Evolutionary conservation across 768 basidiomycete species (phyloP), one percentile per base, ranked within the genome.

Genomic region (Pisolithus albus): DNA sequence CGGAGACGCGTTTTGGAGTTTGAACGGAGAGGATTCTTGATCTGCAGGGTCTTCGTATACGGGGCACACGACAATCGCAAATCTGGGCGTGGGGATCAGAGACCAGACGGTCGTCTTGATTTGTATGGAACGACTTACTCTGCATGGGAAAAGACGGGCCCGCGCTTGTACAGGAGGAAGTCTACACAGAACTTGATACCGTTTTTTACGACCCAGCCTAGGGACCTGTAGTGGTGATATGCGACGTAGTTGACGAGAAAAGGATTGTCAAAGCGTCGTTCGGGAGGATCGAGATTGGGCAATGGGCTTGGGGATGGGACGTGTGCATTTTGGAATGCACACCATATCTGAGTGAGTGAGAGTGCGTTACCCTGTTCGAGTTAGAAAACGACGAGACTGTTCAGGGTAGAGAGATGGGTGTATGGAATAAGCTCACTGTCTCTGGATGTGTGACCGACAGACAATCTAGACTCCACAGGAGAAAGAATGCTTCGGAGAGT

Each of bases 151-250:
- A 98, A 98, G 1, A 95, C 90, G 2, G 95, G 93, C 0, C 96
- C 96, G 11, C 89, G 81, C 59, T 91, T 93, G 67, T 99, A 99
- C 24, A 98, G 70, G 9, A 99, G 78, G 70, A 88, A 93, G 62
- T 99, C 96, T 37, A 87, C 88, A 60, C 94, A 97, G 69, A 99
- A 99, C 68, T 99, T 99, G 74, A 96, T 84, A 1, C 96, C 96
- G 26, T 84, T 82, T 68, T 93, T 92, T 56, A 96, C 84, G 18
- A 97, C 90, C 96, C 95, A 99, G 23, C 96, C 96, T 7, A 98
- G 77, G 4, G 93, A 92, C 15, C 95, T 82, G 63, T 88, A 98
- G 67, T 98, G 93, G 65, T 98, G 95, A 61, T 94, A 96, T 3
- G 82, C 82, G 46, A 85, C 82, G 60, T 97, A 99, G 61, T 89